Conservation (phyloP, 2,329 filamentous ascomycete genomes). For the Hypoxylon sp. region DNA sequence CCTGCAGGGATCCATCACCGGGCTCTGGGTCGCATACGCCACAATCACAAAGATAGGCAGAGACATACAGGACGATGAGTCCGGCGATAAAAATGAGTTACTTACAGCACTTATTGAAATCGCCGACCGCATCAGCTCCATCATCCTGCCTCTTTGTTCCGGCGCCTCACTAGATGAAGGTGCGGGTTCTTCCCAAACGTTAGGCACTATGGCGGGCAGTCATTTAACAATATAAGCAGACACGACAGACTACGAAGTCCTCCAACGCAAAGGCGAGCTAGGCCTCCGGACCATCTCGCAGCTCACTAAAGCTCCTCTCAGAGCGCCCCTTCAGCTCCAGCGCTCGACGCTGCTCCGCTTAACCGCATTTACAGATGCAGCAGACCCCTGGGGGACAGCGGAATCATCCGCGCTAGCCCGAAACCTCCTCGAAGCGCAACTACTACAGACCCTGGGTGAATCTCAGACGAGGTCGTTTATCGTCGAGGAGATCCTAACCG, state of each 20-base stretch:
- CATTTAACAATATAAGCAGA: slow-evolving; percentile 32
- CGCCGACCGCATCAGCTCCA: slow-evolving; percentile 28
- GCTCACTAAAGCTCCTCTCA: slow-evolving; percentile 42
- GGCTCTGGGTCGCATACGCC: slow-evolving; percentile 29
- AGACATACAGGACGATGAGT: neutral
- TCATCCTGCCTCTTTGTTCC: slow-evolving; percentile 47
- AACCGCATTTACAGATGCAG: slow-evolving; percentile 49
- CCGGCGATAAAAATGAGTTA: neutral
- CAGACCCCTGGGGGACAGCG: slow-evolving; percentile 49
- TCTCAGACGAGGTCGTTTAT: slow-evolving; percentile 57
- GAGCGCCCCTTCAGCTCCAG: slow-evolving; percentile 29
- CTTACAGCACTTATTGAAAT: slow-evolving; percentile 14
- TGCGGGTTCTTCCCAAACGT: slow-evolving; percentile 8
- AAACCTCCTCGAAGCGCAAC: slow-evolving; percentile 39
- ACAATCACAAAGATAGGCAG: slow-evolving; percentile 24
- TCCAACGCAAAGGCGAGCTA: slow-evolving; percentile 46
- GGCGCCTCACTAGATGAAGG: slow-evolving; percentile 46
- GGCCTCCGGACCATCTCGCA: slow-evolving; percentile 49
- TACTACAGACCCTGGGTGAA: slow-evolving; percentile 7
- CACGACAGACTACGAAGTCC: slow-evolving; percentile 44
- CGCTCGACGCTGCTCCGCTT: slow-evolving; percentile 52
- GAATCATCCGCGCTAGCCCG: slow-evolving; percentile 33
- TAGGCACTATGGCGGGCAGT: neutral
- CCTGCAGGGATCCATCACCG: slow-evolving; percentile 24
- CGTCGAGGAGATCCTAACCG: slow-evolving; percentile 70